Evolutionary conservation across 208 protist species (phyloP), one percentile per base, ranked within the genome.

Genomic region (Wallacemonas sp.): DNA sequence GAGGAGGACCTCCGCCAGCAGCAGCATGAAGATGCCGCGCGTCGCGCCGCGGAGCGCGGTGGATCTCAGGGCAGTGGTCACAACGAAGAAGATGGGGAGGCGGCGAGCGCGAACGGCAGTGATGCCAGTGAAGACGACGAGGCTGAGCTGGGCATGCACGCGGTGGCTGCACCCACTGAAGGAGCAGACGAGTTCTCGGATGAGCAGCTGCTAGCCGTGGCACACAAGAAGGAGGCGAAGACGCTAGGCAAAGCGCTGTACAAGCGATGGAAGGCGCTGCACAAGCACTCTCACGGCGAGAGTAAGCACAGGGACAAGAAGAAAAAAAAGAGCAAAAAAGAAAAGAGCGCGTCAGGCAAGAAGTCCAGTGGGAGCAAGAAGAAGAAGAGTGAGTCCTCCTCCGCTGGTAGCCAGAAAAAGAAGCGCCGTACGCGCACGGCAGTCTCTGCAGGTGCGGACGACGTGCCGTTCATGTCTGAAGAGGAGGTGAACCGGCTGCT

Each of bases 191-290:
- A 30, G 15, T 36, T 71, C 24, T 66, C 71, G 1, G 82, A 92
- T 55, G 78, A 77, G 17, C 63, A 58, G n/a, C 66, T 89, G 5
- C 63, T 70, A n/a, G 27, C 32, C 39, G 81, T 87, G 64, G 26
- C 15, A 1, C 71, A 74, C 52, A 88, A 90, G 54, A 78, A 70
- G 50, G 75, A 78, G 48, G 85, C 61, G 22, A 89, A 87, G 71
- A 63, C 59, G 36, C 64, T 92, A 36, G 78, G 80, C 6, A 72
- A 73, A 32, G 60, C 37, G 27, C 38, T 79, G 30, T 92, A 93
- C 64, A 89, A 87, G 63, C 82, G 81, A 21, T 93, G 86, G 86
- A 93, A 93, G 58, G 84, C 83, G 63, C 62, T 89, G 45, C 71
- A 63, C 26, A 68, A 62, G 38, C 26, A 37, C 37, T 3, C 9